Evolutionary conservation across 306 rosid species (phyloP).

Genomic region (Glycine soja): DNA sequence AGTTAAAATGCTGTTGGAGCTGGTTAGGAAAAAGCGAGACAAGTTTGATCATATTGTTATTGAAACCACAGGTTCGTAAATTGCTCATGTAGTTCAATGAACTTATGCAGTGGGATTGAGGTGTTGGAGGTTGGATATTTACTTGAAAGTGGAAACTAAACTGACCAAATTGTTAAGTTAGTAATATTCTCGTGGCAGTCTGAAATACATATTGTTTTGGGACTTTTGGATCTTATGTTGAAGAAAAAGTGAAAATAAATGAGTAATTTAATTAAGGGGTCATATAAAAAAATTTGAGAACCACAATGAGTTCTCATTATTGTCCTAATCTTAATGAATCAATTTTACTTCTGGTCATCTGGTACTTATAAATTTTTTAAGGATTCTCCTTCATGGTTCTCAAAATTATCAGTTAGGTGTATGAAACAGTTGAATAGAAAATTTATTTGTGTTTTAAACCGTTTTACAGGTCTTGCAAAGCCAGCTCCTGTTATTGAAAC

Average conservation of each 20-base stretch:
- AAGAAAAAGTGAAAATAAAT: background rate
- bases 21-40: constrained; percentile 74
- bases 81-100: constrained; percentile 24
- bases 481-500: constrained; percentile 94
- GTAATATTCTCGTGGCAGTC: constrained; percentile 3
- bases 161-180: constrained; percentile 12
- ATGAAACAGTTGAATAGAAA: constrained; percentile 18
- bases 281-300: background rate
- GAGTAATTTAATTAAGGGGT: background rate
- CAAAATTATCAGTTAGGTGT: background rate
- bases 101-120: constrained; percentile 19
- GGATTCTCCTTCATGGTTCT: background rate
- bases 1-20: constrained; percentile 84
- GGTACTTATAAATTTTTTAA: background rate
- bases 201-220: constrained; percentile 26
- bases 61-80: constrained; percentile 83
- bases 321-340: constrained; percentile 4
- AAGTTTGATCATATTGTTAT: constrained; percentile 89
- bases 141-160: constrained; percentile 34
- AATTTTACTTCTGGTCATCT: constrained; percentile 21
- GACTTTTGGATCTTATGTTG: constrained; percentile 10
- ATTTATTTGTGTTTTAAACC: constrained; percentile 23
- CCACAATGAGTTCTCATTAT: constrained; percentile 22
- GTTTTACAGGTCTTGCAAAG: constrained; percentile 84
- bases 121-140: background rate